Percentiles rank a stretch among this genome's conserved stretches.
These are phyloP conservation scores for Aspergillus kassunensis DNA, from an alignment of 495 filamentous ascomycete species.

Conservation along the genomic window DNA sequence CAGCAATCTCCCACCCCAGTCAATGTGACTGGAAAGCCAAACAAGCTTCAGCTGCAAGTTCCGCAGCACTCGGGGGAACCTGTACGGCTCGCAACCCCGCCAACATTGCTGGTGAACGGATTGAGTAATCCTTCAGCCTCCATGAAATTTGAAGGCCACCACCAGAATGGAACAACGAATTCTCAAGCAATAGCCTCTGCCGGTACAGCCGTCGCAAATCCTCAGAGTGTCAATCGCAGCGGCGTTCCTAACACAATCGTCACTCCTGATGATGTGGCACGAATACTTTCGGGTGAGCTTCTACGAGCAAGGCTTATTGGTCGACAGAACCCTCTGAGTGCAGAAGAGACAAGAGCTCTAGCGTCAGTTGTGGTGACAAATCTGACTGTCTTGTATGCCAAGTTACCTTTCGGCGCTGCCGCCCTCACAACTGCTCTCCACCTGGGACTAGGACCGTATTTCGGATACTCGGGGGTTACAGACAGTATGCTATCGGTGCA, in stretches of 20 bases:
- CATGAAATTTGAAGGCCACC: constrained; percentile 15
- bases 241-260: constrained; percentile 16
- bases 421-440: constrained; percentile 30
- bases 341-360: constrained; percentile 33
- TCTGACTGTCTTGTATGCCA: constrained; percentile 27
- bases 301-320: constrained; percentile 29
- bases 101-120: constrained; percentile 66
- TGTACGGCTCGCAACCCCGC: constrained; percentile 75
- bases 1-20: constrained; percentile 31
- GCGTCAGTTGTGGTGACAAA: constrained; percentile 32
- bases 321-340: constrained; percentile 21
- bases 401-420: constrained; percentile 20
- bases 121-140: constrained; percentile 36
- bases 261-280: constrained; percentile 34
- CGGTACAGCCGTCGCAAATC: constrained; percentile 8
- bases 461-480: constrained; percentile 27
- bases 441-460: constrained; percentile 37
- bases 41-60: constrained; percentile 73
- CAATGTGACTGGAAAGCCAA: constrained; percentile 25
- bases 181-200: constrained; percentile 19
- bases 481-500: constrained; percentile 24
- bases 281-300: constrained; percentile 32
- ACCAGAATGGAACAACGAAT: constrained; percentile 26
- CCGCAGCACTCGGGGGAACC: constrained; percentile 69
- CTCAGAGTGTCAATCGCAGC: constrained; percentile 9